These are phyloP conservation scores for Malassezia sp. DNA, from an alignment of 1,284 basidiomycete genomes.

Conservation along the genomic window DNA sequence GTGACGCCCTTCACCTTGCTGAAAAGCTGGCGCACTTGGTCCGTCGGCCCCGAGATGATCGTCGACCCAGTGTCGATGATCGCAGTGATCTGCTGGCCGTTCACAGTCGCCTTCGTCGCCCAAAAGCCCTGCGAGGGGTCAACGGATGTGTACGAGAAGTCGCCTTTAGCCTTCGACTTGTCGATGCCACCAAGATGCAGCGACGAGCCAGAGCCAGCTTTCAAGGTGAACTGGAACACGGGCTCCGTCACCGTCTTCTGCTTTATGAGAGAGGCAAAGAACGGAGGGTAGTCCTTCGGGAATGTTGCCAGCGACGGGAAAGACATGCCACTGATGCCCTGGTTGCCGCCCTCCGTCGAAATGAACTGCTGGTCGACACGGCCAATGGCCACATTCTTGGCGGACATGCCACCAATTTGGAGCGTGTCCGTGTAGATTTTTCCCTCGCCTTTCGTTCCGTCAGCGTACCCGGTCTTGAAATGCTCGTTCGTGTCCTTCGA, in stretches of 20 bases:
- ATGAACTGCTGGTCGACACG: conserved; percentile 37
- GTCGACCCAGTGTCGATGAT: conserved; percentile 54
- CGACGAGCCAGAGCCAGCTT: conserved; percentile 49
- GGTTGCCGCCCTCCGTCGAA: conserved; percentile 20
- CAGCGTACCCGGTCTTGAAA: conserved; percentile 53
- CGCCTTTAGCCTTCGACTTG: conserved; percentile 23
- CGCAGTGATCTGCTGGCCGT: conserved; percentile 45
- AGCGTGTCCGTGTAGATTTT: conserved; percentile 53
- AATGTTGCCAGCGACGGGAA: conserved; percentile 26
- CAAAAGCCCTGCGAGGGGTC: conserved; percentile 43
- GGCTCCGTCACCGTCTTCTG: conserved; percentile 25
- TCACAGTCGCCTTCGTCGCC: conserved; percentile 26
- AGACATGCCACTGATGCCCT: conserved; percentile 47
- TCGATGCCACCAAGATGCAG: conserved; percentile 53
- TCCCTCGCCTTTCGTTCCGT: conserved; percentile 54
- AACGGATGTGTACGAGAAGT: conserved; percentile 48
- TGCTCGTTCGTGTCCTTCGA: conserved; percentile 26
- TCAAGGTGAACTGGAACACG: conserved; percentile 52
- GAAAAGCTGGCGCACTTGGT: conserved; percentile 49
- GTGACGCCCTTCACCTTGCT: conserved; percentile 48
- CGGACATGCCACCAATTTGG: conserved; percentile 44
- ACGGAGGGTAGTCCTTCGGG: conserved; percentile 24
- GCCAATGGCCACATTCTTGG: conserved; percentile 44
- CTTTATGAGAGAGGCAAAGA: conserved; percentile 22
- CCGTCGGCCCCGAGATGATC: conserved; percentile 47